Evolutionary conservation across 208 protist species (phyloP).

Genomic region (Crithidia brevicula): DNA sequence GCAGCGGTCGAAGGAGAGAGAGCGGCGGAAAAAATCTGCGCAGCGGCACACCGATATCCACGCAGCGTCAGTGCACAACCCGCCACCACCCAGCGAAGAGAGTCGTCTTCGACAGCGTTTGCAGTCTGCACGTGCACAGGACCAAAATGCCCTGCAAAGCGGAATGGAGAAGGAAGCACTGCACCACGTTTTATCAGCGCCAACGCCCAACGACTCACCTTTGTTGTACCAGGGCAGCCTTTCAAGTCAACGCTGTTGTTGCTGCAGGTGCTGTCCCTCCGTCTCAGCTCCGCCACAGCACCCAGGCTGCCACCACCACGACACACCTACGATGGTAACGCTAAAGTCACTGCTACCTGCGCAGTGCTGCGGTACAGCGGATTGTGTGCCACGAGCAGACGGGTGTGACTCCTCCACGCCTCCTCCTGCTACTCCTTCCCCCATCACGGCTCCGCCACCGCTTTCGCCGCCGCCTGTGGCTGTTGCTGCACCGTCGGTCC

Average conservation of each 20-base stretch:
- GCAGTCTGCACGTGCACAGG: conserved; percentile 10
- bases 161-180: not conserved
- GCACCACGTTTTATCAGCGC: no score
- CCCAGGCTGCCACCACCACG: not conserved
- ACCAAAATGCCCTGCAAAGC: not conserved
- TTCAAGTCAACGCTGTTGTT: not conserved
- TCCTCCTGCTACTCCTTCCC: no score
- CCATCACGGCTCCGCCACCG: not conserved
- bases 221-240: not conserved
- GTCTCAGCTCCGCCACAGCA: not conserved
- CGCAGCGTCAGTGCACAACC: not conserved
- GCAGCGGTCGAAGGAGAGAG: not conserved
- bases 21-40: not conserved
- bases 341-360: no score
- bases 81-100: not conserved
- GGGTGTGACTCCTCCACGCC: no score
- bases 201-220: not conserved
- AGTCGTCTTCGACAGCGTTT: conserved; percentile 12
- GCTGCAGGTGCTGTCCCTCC: not conserved
- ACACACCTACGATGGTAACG: not conserved
- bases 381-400: not conserved
- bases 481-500: no score
- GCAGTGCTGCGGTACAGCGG: no score
- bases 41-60: no score
- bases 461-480: not conserved